Evolutionary conservation across 148 eudicot genomes (phyloP).

Genomic region (Arctostaphylos glauca): DNA sequence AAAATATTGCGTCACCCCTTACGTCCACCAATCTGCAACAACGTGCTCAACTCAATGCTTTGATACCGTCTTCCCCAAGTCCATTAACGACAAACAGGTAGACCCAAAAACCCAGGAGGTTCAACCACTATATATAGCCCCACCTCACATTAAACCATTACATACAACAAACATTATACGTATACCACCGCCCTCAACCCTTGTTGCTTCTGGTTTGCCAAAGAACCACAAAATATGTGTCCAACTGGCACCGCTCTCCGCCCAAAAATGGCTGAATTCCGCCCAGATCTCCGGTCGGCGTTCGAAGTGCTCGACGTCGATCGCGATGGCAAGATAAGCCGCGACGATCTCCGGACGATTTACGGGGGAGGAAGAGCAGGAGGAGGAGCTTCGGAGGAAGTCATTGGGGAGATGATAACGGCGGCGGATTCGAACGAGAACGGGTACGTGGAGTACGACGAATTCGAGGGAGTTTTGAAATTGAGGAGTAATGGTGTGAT

Average conservation of each 20-base stretch:
- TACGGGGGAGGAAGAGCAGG: conserved; percentile 29
- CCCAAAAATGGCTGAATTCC: neutral
- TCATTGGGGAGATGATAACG: conserved; percentile 64
- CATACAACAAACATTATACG: neutral
- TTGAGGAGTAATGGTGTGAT: conserved; percentile 27
- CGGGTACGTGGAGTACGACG: conserved; percentile 64
- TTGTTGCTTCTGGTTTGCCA: neutral
- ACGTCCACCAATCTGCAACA: neutral
- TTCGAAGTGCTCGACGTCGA: conserved; percentile 74
- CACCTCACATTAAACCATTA: neutral
- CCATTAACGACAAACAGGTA: no score
- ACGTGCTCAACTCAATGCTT: neutral
- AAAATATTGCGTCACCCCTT: neutral
- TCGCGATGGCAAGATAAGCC: conserved; percentile 73
- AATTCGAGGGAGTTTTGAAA: conserved; percentile 53
- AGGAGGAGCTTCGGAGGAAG: conserved; percentile 28
- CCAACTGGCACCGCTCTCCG: conserved; percentile 50
- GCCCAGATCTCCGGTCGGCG: conserved; percentile 44
- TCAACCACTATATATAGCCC: neutral
- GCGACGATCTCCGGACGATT: conserved; percentile 57
- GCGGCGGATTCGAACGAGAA: conserved; percentile 66
- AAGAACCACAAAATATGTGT: conserved; percentile 31
- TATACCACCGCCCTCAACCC: neutral
- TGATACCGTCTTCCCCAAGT: neutral
- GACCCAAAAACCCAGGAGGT: neutral